phyloP scores from a whole-genome alignment of 371 early-diverging fungal genomes.

The Lichtheimia corymbifera region DNA sequence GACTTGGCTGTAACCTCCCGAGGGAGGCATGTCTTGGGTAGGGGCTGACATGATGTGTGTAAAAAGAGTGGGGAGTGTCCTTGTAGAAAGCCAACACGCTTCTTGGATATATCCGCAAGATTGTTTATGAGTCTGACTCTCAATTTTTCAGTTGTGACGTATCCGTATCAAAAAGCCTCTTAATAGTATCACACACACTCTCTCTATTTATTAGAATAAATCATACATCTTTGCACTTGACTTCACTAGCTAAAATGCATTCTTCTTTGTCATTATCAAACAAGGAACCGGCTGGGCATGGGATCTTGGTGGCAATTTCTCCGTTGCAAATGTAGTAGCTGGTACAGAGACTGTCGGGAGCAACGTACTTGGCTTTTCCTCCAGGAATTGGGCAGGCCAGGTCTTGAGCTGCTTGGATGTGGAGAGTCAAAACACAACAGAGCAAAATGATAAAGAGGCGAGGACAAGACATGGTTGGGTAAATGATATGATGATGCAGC shows the following conservation, averaged over 20 bases:
- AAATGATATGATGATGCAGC: no score
- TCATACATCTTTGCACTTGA: neutral
- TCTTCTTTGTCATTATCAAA: slow-evolving; percentile 2
- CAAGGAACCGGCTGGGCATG: slow-evolving; percentile 7
- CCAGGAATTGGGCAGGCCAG: slow-evolving; percentile 6
- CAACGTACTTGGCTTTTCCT: neutral
- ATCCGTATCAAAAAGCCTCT: neutral
- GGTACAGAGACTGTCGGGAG: neutral
- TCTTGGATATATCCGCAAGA: slow-evolving; percentile 2
- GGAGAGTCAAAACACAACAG: neutral
- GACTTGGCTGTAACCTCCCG: slow-evolving; percentile 74
- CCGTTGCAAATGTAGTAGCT: slow-evolving; percentile 8
- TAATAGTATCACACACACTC: neutral
- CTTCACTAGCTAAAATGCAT: neutral
- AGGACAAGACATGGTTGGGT: no score
- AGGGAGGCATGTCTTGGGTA: slow-evolving; percentile 75
- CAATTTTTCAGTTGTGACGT: slow-evolving; percentile 1
- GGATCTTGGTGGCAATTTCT: neutral
- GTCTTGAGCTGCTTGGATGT: neutral
- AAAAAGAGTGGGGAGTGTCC: slow-evolving; percentile 23
- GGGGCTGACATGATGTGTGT: slow-evolving; percentile 17
- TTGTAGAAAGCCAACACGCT: slow-evolving; percentile 1
- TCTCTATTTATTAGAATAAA: neutral
- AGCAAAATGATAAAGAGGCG: neutral
- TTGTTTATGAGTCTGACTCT: slow-evolving; percentile 4